A percentile compares a stretch with the other conserved stretches of the same genome.
Conservation (phyloP, 1,139 yeast genomes). For the Casaregolazyma lundiana region DNA sequence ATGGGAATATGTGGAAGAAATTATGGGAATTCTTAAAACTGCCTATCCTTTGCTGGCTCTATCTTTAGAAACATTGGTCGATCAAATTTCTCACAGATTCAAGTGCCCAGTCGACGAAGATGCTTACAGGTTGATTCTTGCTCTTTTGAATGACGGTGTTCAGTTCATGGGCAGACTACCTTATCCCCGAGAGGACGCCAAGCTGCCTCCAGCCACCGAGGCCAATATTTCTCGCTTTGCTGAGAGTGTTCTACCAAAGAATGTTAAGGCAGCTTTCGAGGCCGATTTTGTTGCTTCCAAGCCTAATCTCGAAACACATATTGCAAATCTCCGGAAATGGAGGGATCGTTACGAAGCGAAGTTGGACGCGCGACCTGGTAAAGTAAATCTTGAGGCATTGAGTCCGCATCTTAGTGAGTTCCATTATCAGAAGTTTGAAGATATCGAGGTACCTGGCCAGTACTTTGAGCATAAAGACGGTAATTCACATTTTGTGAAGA, state of each 20-base stretch:
- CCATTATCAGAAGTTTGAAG: conserved; percentile 97
- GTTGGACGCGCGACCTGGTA: conserved; percentile 69
- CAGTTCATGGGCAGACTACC: conserved; percentile 77
- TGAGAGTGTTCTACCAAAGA: conserved; percentile 87
- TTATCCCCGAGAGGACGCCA: conserved; percentile 82
- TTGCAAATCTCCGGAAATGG: conserved; percentile 83
- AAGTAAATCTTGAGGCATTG: conserved; percentile 77
- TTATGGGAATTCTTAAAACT: conserved; percentile 90
- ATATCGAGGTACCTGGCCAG: conserved; percentile 96
- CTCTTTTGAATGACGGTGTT: conserved; percentile 87
- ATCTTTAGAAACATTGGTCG: conserved; percentile 90
- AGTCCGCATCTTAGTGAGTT: conserved; percentile 95
- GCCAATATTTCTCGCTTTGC: conserved; percentile 87
- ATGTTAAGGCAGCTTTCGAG: conserved; percentile 85
- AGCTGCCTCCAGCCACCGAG: conserved; percentile 87
- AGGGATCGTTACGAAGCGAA: conserved; percentile 88
- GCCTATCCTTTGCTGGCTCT: conserved; percentile 92
- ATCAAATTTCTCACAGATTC: conserved; percentile 90
- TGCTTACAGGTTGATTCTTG: conserved; percentile 89
- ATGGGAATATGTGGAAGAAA: conserved; percentile 93
- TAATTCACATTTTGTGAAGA: conserved; percentile 83
- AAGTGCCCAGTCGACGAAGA: conserved; percentile 96
- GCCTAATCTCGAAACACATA: conserved; percentile 86
- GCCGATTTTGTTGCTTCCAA: conserved; percentile 82
- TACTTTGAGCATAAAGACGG: conserved; percentile 70